Evolutionary conservation across 2,329 filamentous ascomycete genomes (phyloP).

Genomic region (Aureobasidium vineae): DNA sequence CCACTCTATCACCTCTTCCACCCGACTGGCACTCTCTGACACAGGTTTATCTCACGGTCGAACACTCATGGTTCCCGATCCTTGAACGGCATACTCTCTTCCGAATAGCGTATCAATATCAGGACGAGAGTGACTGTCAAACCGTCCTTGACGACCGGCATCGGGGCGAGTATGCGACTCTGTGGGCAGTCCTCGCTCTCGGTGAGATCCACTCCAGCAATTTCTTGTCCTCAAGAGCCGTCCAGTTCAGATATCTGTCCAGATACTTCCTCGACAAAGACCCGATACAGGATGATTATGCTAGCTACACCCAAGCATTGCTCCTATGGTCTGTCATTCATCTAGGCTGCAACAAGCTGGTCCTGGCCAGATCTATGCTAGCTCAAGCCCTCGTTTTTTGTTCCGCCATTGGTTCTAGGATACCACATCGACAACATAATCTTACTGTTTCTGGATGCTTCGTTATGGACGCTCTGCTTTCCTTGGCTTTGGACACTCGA

Average conservation of each 20-base stretch:
- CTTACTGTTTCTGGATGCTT: background rate
- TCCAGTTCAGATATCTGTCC: background rate
- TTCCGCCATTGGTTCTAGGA: background rate
- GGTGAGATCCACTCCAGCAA: background rate
- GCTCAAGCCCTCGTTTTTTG: background rate
- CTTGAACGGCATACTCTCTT: constrained; percentile 65
- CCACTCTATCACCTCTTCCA: constrained; percentile 43
- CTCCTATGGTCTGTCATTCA: background rate
- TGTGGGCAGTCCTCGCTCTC: background rate
- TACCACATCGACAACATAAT: background rate
- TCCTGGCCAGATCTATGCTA: background rate
- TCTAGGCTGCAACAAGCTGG: background rate
- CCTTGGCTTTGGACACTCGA: background rate
- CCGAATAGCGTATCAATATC: constrained; percentile 57
- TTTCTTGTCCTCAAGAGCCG: background rate
- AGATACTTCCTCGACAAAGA: background rate
- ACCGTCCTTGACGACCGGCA: background rate
- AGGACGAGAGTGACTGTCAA: constrained; percentile 28
- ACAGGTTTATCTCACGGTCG: constrained; percentile 72
- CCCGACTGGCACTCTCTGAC: constrained; percentile 60
- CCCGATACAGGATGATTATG: background rate
- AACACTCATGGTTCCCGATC: constrained; percentile 73
- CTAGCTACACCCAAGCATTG: background rate
- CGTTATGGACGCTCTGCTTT: background rate
- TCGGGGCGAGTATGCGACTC: background rate